Evolutionary conservation across 148 eudicot species (phyloP), one percentile per base, ranked within the genome.

Genomic region (Heliamphora exappendiculata): DNA sequence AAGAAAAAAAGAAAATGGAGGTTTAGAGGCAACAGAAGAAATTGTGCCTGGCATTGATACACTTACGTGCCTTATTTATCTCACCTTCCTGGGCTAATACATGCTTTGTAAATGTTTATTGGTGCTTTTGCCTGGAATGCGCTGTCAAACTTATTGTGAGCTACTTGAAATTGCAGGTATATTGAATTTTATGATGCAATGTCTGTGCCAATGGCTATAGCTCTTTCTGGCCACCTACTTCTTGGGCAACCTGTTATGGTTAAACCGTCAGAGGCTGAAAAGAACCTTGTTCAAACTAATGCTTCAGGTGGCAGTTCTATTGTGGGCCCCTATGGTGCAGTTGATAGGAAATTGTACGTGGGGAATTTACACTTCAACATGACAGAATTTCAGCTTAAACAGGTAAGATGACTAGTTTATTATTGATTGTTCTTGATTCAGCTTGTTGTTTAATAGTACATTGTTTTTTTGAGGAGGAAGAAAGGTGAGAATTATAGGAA

Each of bases 181-280:
- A 87, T 96, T 66, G 99, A 96, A 72, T 96, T 96, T 72, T 89
- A 87, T 80, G 99, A 93, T 80, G 93, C 82, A 37, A 91, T 93
- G 98, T 88, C 97, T 62, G 99, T 96, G 63, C 99, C 99, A 28
- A 93, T 91, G 97, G 99, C 99, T 70, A 96, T 96, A 75, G 97
- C 99, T 41, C 76, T 96, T 65, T 85, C 96, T 72, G 99, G 99
- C 60, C 99, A 91, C 65, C 87, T 91, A 37, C 88, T 96, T 58
- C 87, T 87, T 67, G 99, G 98, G 57, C 97, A 96, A 72, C 99
- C 97, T 76, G 97, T 96, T 47, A 96, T 96, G 99, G 98, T 96
- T 77, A 96, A 96, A 84, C 99, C 99, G 33, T 96, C 98, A 1
- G 99, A 96, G 73, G 99, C 99, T 59, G 99, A 96, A 79, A 96